phyloP scores from a whole-genome alignment of 306 rosid genomes.

The Sicyos baderoa region DNA sequence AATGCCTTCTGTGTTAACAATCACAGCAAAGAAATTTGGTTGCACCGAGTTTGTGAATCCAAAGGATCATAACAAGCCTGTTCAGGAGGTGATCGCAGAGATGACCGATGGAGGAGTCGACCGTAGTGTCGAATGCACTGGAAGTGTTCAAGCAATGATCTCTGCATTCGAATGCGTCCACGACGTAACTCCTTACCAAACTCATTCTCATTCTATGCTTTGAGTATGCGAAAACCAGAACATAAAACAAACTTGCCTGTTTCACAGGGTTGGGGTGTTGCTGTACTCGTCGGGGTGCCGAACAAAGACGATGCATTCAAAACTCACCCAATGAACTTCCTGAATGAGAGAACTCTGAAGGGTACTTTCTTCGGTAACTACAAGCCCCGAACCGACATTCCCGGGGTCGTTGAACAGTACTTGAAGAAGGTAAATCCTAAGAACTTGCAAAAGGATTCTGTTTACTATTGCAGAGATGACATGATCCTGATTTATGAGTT shows the following conservation, averaged over 20 bases:
- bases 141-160: slow-evolving; percentile 79
- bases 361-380: slow-evolving; percentile 88
- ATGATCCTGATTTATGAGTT: background rate
- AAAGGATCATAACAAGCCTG: slow-evolving; percentile 71
- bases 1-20: no score
- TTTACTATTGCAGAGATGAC: background rate
- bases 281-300: slow-evolving; percentile 86
- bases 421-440: slow-evolving; percentile 35
- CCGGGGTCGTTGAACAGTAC: slow-evolving; percentile 62
- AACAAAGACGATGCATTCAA: slow-evolving; percentile 71
- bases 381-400: slow-evolving; percentile 73
- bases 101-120: slow-evolving; percentile 91
- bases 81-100: slow-evolving; percentile 73
- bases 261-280: slow-evolving; percentile 83
- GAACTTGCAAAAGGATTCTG: background rate
- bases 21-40: slow-evolving; percentile 65
- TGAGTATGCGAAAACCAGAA: no score
- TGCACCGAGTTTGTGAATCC: slow-evolving; percentile 80
- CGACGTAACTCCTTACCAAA: slow-evolving; percentile 34
- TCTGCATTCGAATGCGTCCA: slow-evolving; percentile 94
- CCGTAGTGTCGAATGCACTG: slow-evolving; percentile 79
- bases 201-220: no score
- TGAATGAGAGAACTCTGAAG: slow-evolving; percentile 77
- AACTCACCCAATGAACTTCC: slow-evolving; percentile 60
- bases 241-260: no score